Evolutionary conservation across 23 red algal genomes (phyloP), one percentile per base, ranked within the genome.

Genomic region (Gracilaria domingensis): DNA sequence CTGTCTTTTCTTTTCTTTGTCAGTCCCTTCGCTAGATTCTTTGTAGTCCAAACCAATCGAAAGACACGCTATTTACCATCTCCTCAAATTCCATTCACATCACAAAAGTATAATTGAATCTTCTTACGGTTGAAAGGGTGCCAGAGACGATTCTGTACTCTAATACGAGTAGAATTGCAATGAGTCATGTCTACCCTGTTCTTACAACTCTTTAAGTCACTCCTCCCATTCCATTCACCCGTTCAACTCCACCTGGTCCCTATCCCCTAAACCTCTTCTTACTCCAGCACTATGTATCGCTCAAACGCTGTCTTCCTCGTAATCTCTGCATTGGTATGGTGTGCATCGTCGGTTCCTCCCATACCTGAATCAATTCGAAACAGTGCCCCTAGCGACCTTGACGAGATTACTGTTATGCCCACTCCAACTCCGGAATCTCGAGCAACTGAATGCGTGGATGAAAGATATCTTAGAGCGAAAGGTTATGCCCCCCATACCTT

Each of bases 401-500:
- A 69, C 64, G 32, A 36, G 8, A 7, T 69, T 17, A 8, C 64
- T 24, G 26, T 37, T 17, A 69, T 36, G 64, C 64, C 30, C 14
- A 69, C 64, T 18, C 64, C 64, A 0, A 69, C 64, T 37, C 64
- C 64, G 4, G 64, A 69, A 36, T 36, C 64, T 20, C 28, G 17
- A 14, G 32, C 9, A 49, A 50, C 72, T 30, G 40, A 77, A n/a
- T 77, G 72, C 39, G 45, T 77, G 4, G 72, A 77, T 51, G 72
- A 77, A 50, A 45, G 72, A 51, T 77, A 77, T 32, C 39, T 77
- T 18, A 77, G 12, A 25, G 26, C 72, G 2, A 77, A 77, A 30
- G 72, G 72, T 0, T 77, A 77, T 51, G 23, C 72, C 45, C 23
- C 23, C 18, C 45, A 45, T 35, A 30, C 38, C 20, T 77, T 77